A percentile compares a stretch with the other conserved stretches of the same genome.
Evolutionary conservation across 1,284 basidiomycete species (phyloP).

Genomic region (Rhodofomes roseus): DNA sequence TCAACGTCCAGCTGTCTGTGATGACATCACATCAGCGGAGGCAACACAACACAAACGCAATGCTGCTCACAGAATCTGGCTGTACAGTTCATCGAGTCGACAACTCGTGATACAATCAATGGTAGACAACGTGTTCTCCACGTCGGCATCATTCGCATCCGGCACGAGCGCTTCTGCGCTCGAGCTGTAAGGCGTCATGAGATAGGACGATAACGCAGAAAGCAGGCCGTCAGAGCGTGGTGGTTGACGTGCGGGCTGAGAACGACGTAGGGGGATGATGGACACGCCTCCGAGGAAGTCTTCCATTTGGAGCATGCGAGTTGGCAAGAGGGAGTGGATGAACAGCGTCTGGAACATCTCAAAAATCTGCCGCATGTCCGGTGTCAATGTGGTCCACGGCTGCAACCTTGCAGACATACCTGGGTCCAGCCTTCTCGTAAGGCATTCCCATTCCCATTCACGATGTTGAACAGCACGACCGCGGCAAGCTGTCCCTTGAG

Average conservation of each 20-base stretch:
- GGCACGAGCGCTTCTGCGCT: slow-evolving; percentile 73
- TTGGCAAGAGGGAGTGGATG: slow-evolving; percentile 87
- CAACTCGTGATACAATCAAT: slow-evolving; percentile 96
- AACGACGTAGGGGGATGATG: slow-evolving; percentile 83
- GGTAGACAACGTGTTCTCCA: slow-evolving; percentile 93
- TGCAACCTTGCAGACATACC: slow-evolving; percentile 36
- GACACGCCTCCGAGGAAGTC: slow-evolving; percentile 91
- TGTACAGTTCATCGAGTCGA: slow-evolving; percentile 90
- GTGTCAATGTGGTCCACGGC: neutral
- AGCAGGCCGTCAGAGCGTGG: slow-evolving; percentile 84
- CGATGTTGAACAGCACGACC: slow-evolving; percentile 96
- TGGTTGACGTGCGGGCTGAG: slow-evolving; percentile 61
- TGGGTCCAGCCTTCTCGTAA: slow-evolving; percentile 93
- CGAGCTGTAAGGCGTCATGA: slow-evolving; percentile 89
- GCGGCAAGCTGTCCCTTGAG: slow-evolving; percentile 96
- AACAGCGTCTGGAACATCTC: slow-evolving; percentile 99
- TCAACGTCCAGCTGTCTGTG: slow-evolving; percentile 71
- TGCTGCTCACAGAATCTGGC: slow-evolving; percentile 77
- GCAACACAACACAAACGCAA: neutral
- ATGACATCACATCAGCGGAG: neutral
- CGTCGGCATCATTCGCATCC: slow-evolving; percentile 82
- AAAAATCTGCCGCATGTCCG: slow-evolving; percentile 63
- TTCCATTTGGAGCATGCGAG: slow-evolving; percentile 91
- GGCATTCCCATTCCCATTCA: slow-evolving; percentile 95
- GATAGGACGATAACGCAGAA: slow-evolving; percentile 92